These are phyloP conservation scores for Epichloe coenophiala DNA, from an alignment of 2,329 filamentous ascomycete genomes.

Conservation along the genomic window DNA sequence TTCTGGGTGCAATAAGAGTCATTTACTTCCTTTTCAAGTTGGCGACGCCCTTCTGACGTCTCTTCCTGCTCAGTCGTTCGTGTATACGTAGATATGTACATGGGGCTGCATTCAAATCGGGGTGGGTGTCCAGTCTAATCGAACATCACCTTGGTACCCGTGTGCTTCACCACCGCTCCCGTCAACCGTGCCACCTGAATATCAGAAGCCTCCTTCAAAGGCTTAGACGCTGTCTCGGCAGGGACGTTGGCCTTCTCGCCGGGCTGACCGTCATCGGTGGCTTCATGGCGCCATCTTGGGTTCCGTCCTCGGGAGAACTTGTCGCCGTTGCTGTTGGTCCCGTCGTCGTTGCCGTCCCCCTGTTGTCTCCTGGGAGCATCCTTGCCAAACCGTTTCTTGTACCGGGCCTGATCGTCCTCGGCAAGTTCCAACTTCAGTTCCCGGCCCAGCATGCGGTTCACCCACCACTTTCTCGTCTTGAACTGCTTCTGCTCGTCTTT, in stretches of 20 bases:
- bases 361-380: conserved; percentile 35
- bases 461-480: conserved; percentile 62
- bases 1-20: too few relatives aligned
- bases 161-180: conserved; percentile 62
- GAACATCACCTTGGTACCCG: conserved; percentile 74
- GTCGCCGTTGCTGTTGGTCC: conserved; percentile 14
- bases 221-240: conserved; percentile 16
- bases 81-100: background rate
- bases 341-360: conserved; percentile 10
- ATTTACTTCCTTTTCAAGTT: too few relatives aligned
- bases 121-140: conserved; percentile 33
- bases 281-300: conserved; percentile 20
- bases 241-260: background rate
- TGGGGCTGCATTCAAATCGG: background rate
- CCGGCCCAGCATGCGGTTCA: conserved; percentile 71
- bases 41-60: too few relatives aligned
- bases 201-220: conserved; percentile 30
- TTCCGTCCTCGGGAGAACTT: conserved; percentile 22
- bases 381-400: conserved; percentile 89
- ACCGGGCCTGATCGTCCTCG: conserved; percentile 76
- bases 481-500: conserved; percentile 33
- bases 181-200: conserved; percentile 50
- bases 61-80: too few relatives aligned
- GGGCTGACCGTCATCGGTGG: conserved; percentile 12
- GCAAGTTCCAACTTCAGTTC: conserved; percentile 82